Evolutionary conservation across 108 stramenopile species (phyloP).

Genomic region (Fistulifera pelliculosa): DNA sequence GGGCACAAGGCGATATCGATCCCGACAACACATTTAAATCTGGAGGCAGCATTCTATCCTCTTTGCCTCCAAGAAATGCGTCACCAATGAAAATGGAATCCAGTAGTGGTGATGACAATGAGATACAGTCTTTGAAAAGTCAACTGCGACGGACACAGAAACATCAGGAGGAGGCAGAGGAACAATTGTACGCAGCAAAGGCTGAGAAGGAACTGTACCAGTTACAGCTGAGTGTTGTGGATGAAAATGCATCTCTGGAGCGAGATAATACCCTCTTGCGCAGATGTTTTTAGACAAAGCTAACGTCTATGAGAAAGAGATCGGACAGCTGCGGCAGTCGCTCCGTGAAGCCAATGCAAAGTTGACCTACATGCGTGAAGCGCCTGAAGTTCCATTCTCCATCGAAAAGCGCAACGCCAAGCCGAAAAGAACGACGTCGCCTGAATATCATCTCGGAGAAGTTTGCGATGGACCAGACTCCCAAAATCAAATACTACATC

Average conservation of each 20-base stretch:
- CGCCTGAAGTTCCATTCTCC: neutral
- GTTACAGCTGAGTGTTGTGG: constrained; percentile 14
- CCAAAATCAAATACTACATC: neutral
- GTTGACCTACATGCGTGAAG: neutral
- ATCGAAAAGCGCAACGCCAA: constrained; percentile 1
- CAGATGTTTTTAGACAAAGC: constrained; percentile 21
- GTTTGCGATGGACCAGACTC: neutral
- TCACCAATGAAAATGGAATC: neutral
- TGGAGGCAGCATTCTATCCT: neutral
- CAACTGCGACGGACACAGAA: neutral
- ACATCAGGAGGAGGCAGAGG: constrained; percentile 6
- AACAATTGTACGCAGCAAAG: constrained; percentile 8
- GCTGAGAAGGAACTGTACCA: constrained; percentile 36
- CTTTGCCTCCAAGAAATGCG: too few relatives aligned
- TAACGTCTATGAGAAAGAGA: constrained; percentile 36
- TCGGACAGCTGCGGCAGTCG: constrained; percentile 22
- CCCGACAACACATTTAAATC: neutral
- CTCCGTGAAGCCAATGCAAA: constrained; percentile 6
- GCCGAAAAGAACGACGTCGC: constrained; percentile 1
- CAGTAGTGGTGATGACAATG: neutral
- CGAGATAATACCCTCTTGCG: neutral
- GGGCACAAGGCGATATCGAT: too few relatives aligned
- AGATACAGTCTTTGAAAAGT: neutral
- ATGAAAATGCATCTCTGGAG: neutral
- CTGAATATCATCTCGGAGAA: neutral